Percentiles rank a stretch among this genome's conserved stretches.
Conservation (phyloP, 139 green algal species). For the Medakamo hakoo region DNA sequence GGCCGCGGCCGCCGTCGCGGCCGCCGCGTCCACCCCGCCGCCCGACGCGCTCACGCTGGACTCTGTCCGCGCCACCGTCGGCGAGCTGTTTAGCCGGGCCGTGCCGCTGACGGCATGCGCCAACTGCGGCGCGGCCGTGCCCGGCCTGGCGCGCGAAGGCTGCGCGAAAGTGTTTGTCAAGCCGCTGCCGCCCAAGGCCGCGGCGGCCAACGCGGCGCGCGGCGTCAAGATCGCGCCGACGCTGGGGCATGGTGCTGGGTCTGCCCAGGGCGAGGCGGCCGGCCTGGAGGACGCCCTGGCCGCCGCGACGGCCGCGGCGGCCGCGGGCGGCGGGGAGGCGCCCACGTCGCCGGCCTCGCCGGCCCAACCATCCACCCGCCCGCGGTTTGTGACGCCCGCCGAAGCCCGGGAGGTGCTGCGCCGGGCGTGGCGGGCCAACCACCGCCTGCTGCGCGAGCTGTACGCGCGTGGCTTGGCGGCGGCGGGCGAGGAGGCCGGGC, state of each 20-base stretch:
- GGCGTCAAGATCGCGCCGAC: constrained; percentile 21
- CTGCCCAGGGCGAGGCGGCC: background rate
- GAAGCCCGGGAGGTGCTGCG: constrained; percentile 59
- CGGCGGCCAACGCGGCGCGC: constrained; percentile 22
- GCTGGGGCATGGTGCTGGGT: constrained; percentile 4
- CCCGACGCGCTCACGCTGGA: constrained; percentile 35
- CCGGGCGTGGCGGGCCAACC: constrained; percentile 57
- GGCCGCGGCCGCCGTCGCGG: background rate
- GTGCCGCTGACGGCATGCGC: constrained; percentile 47
- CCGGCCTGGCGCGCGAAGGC: constrained; percentile 36
- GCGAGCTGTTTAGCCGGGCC: constrained; percentile 45
- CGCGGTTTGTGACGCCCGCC: constrained; percentile 48
- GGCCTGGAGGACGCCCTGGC: background rate
- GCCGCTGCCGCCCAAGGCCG: constrained; percentile 29
- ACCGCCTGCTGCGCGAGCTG: constrained; percentile 43
- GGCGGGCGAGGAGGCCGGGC: constrained; percentile 8
- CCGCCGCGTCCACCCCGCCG: constrained; percentile 11
- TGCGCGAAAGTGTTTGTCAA: constrained; percentile 43
- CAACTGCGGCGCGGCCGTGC: constrained; percentile 60
- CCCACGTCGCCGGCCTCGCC: background rate
- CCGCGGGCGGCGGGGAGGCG: background rate
- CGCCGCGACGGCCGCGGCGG: too few species aligned
- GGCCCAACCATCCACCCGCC: constrained; percentile 1
- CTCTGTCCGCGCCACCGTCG: constrained; percentile 36
- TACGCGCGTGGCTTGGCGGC: constrained; percentile 22